Evolutionary conservation across 2,329 filamentous ascomycete species (phyloP).

Genomic region (Thelonectria olida): DNA sequence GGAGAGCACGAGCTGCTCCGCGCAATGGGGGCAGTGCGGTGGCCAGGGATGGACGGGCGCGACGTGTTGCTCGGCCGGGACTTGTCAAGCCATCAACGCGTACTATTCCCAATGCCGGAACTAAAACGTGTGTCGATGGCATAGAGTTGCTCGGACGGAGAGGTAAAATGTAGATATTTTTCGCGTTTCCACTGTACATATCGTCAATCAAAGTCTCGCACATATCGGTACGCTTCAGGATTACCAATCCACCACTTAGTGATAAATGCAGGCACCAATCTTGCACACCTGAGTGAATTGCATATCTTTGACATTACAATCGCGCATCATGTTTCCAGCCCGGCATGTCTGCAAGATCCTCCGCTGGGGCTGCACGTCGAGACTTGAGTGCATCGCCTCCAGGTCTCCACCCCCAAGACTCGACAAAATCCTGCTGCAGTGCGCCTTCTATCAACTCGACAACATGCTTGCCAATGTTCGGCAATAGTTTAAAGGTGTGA

Average conservation of each 20-base stretch:
- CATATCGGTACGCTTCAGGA: too few relatives aligned
- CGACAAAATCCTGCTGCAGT: not conserved
- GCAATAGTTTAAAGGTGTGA: slow-evolving; percentile 9
- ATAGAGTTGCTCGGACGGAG: not conserved
- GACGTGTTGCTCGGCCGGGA: slow-evolving; percentile 24
- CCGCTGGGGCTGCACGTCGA: slow-evolving; percentile 9
- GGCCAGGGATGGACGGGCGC: slow-evolving; percentile 21
- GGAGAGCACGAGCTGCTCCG: slow-evolving; percentile 5
- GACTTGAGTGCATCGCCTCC: slow-evolving; percentile 17
- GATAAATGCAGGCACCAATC: too few relatives aligned
- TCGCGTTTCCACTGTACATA: not conserved
- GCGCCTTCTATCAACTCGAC: slow-evolving; percentile 13
- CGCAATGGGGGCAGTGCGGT: slow-evolving; percentile 21
- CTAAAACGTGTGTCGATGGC: not conserved
- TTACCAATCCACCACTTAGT: too few relatives aligned
- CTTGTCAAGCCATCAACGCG: slow-evolving; percentile 16
- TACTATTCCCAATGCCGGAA: slow-evolving; percentile 26
- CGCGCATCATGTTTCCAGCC: slow-evolving; percentile 18
- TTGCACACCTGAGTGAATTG: too few relatives aligned
- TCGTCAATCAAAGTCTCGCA: not conserved
- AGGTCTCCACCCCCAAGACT: slow-evolving; percentile 15
- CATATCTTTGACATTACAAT: too few relatives aligned
- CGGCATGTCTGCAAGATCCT: slow-evolving; percentile 13
- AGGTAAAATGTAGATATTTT: not conserved
- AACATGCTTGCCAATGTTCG: slow-evolving; percentile 17